These are phyloP conservation scores for Suillus sp. DNA, from an alignment of 768 basidiomycete species.

Conservation along the genomic window DNA sequence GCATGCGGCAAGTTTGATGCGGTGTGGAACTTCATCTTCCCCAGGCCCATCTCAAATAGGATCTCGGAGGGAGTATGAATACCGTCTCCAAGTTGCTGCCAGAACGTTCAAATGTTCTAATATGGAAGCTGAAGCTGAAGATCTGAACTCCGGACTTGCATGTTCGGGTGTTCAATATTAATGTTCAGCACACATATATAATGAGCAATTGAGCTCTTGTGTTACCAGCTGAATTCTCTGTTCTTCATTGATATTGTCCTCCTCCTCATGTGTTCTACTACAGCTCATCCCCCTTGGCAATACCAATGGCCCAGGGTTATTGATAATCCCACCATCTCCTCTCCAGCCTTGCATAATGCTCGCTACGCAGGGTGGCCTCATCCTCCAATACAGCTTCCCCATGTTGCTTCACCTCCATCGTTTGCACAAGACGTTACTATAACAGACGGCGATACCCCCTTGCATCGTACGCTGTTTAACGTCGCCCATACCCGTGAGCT, in stretches of 20 bases:
- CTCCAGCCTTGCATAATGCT: not conserved
- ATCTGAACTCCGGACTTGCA: too few relatives aligned
- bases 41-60: too few relatives aligned
- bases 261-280: not conserved
- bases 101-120: too few relatives aligned
- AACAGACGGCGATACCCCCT: not conserved
- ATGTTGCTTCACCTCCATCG: not conserved
- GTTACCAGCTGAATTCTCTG: not conserved
- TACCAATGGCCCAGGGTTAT: not conserved
- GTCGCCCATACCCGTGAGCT: conserved; percentile 1
- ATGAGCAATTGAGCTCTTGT: not conserved
- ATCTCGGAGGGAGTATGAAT: too few relatives aligned
- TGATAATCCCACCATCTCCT: not conserved
- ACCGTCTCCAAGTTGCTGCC: too few relatives aligned
- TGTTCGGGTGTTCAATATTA: too few relatives aligned
- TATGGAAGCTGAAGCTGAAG: too few relatives aligned
- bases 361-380: conserved; percentile 8
- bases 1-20: too few relatives aligned
- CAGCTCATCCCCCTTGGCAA: not conserved
- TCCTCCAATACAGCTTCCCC: not conserved
- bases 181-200: not conserved
- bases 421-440: not conserved
- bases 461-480: not conserved
- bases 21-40: too few relatives aligned
- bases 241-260: too few relatives aligned